Evolutionary conservation across 192 early-diverging fungal species (phyloP), one percentile per base, ranked within the genome.

Genomic region (Coemansia sp.): DNA sequence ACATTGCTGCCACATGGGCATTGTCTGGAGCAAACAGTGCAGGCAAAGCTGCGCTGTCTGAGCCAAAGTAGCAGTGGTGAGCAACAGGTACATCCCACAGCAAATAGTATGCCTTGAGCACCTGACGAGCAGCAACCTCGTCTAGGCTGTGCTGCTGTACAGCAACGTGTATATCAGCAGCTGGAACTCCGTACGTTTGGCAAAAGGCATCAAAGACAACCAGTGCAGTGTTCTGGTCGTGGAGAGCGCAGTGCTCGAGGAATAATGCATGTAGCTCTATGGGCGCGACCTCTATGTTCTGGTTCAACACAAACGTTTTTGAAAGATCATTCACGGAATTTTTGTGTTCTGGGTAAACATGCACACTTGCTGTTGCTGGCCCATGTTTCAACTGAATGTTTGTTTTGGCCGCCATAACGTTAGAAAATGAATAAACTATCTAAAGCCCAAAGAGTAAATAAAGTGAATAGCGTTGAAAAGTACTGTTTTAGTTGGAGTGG

Each of bases 1-100:
- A 98, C 65, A 96, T 82, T 23, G 93, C 93, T 62, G 91, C 87
- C 14, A 89, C 60, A 57, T 75, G 67, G 37, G 85, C 82, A 12
- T 77, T 77, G 9, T 85, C 85, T n/a, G 84, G 51, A 1, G 71
- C 52, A 54, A 87, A 68, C 19, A 77, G 17, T n/a, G 50, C 71
- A 1, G 72, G 57, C 47, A 49, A 22, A 0, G 12, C 4, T 9
- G 3, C 3, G 3, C 3, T 31, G 16, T 58, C 21, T 9, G 21
- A 12, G 25, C 8, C 27, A 51, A 47, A 56, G 16, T 89, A 91
- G 64, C 91, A 93, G 61, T 88, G 90, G 62, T 92, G 92, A 43
- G 67, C 59, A 11, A 22, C 38, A 1, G 2, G 2, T 3, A 23
- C 4, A n/a, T 47, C 14, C 67, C 67, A 68, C 12, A 68, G 59